These are phyloP conservation scores for Akanthomyces uredinophilus DNA, from an alignment of 2,329 filamentous ascomycete species.

Conservation along the genomic window DNA sequence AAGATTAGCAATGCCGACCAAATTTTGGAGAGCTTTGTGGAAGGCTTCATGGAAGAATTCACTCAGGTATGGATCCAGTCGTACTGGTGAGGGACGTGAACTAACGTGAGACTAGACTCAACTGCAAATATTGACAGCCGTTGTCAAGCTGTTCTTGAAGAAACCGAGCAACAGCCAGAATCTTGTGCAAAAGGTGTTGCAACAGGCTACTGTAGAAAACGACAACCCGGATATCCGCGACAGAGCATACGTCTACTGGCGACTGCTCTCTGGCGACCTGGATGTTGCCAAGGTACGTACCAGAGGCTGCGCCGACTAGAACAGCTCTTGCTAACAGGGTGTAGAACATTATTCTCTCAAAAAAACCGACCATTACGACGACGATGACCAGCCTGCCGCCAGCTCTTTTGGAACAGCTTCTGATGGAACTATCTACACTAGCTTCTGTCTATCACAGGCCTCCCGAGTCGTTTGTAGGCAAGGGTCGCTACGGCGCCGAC, in stretches of 20 bases:
- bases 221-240: conserved; percentile 98
- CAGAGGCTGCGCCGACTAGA: neutral
- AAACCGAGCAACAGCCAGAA: conserved; percentile 88
- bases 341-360: conserved; percentile 81
- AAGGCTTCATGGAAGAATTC: conserved; percentile 93
- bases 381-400: conserved; percentile 88
- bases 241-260: conserved; percentile 97
- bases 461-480: conserved; percentile 94
- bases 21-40: conserved; percentile 85
- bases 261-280: conserved; percentile 85
- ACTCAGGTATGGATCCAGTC: conserved; percentile 62
- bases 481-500: conserved; percentile 88
- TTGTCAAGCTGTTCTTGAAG: conserved; percentile 96
- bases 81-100: neutral
- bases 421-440: conserved; percentile 86
- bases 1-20: conserved; percentile 99
- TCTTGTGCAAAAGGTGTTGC: conserved; percentile 89
- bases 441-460: conserved; percentile 98
- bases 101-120: conserved; percentile 61
- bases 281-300: conserved; percentile 72
- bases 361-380: conserved; percentile 89
- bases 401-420: conserved; percentile 79
- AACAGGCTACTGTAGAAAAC: conserved; percentile 86
- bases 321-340: conserved; percentile 21
- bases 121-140: conserved; percentile 91